A percentile compares a stretch with the other conserved stretches of the same genome.
These are phyloP conservation scores for Arthrocladium fulminans DNA, from an alignment of 2,329 filamentous ascomycete species.

Conservation along the genomic window DNA sequence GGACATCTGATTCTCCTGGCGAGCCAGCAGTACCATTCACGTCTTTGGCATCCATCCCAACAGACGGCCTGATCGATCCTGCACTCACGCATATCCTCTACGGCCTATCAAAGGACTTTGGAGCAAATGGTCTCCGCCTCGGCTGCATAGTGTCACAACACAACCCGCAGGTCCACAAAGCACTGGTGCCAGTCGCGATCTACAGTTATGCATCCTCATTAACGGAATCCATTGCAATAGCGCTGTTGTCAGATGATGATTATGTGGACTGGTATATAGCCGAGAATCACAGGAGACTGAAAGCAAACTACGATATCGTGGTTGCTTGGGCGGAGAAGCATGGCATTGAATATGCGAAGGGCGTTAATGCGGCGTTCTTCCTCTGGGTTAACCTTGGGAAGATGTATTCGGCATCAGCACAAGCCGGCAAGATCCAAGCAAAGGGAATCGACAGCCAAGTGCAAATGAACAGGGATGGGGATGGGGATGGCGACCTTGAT, in stretches of 20 bases:
- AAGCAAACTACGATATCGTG: conserved; percentile 33
- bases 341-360: conserved; percentile 39
- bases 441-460: not conserved
- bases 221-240: conserved; percentile 32
- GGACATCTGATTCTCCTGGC: conserved; percentile 29
- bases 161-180: conserved; percentile 33
- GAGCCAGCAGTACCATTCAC: conserved; percentile 32
- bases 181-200: conserved; percentile 33
- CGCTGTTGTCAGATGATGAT: conserved; percentile 36
- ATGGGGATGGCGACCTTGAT: not conserved
- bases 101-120: conserved; percentile 45
- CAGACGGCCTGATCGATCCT: conserved; percentile 39
- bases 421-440: conserved; percentile 6
- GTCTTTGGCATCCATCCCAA: conserved; percentile 40
- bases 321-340: conserved; percentile 31
- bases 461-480: not conserved
- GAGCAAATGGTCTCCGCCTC: conserved; percentile 47
- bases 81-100: conserved; percentile 44
- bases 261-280: conserved; percentile 40
- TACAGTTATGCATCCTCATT: conserved; percentile 43
- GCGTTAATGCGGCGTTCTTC: conserved; percentile 50
- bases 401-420: conserved; percentile 17
- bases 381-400: conserved; percentile 44
- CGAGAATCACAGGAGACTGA: conserved; percentile 36
- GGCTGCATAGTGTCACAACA: conserved; percentile 44